These are phyloP conservation scores for Phycomyces nitens DNA, from an alignment of 192 early-diverging fungal species.

Conservation along the genomic window DNA sequence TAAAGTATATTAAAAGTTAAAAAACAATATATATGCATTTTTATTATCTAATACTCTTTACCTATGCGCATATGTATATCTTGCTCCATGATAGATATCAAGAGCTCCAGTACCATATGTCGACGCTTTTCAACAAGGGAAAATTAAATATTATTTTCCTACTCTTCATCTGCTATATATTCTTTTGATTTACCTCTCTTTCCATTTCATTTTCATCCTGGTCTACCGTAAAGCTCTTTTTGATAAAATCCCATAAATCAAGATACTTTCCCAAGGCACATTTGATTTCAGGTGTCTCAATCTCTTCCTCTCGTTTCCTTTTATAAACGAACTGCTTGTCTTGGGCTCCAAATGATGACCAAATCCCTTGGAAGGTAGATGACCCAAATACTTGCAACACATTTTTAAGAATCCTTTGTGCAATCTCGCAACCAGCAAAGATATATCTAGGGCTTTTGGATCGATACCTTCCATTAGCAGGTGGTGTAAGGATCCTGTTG, in stretches of 20 bases:
- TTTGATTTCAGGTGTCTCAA: background rate
- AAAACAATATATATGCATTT: background rate
- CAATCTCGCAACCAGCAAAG: background rate
- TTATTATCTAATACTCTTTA: background rate
- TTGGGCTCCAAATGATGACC: background rate
- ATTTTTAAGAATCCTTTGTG: background rate
- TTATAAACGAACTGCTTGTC: background rate
- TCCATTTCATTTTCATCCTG: background rate
- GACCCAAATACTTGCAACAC: no score
- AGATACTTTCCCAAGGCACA: background rate
- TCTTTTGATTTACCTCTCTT: background rate
- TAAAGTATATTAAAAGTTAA: background rate
- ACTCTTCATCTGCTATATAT: background rate
- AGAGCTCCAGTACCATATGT: no score
- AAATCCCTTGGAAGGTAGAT: background rate
- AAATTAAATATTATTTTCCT: background rate
- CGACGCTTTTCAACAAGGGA: no score
- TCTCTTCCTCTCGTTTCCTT: background rate
- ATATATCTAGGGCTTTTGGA: background rate
- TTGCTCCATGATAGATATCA: no score
- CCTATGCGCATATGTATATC: no score
- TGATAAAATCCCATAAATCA: background rate
- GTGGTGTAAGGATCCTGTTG: background rate
- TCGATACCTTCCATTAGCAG: background rate
- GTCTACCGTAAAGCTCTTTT: background rate